Percentiles rank a stretch among this genome's conserved stretches.
phyloP scores from a whole-genome alignment of 495 filamentous ascomycete genomes.

The Talaromyces trachyspermus region DNA sequence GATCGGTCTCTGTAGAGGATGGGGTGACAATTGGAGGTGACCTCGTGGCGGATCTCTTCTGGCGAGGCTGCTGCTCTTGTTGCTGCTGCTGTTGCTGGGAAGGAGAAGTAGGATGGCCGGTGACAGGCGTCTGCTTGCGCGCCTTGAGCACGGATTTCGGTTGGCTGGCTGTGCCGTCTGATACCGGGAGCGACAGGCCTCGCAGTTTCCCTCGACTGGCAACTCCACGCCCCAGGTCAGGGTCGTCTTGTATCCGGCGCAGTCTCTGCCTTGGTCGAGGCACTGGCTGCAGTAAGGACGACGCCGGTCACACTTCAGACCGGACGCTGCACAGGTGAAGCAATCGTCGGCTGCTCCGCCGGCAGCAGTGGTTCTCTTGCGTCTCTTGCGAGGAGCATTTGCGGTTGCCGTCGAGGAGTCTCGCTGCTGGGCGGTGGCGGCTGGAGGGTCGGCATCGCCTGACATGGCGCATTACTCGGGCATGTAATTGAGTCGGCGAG shows the following conservation, averaged over 20 bases:
- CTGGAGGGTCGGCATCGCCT: neutral
- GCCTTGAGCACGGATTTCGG: neutral
- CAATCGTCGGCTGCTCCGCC: conserved; percentile 92
- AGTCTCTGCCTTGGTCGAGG: conserved; percentile 84
- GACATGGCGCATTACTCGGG: conserved; percentile 9
- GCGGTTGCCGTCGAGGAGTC: conserved; percentile 9
- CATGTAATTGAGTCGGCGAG: no score
- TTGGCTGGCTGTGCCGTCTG: conserved; percentile 17
- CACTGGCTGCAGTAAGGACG: conserved; percentile 95
- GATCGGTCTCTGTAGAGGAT: neutral
- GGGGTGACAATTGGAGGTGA: neutral
- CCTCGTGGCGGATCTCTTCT: neutral
- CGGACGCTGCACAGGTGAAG: conserved; percentile 83
- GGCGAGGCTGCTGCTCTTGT: neutral
- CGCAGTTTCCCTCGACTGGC: conserved; percentile 93
- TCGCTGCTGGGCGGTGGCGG: neutral
- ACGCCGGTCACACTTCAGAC: conserved; percentile 80
- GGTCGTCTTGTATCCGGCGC: conserved; percentile 93
- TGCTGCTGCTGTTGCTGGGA: neutral
- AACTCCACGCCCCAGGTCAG: conserved; percentile 96
- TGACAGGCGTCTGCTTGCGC: conserved; percentile 8
- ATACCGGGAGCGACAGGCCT: conserved; percentile 78
- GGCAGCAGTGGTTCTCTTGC: conserved; percentile 78
- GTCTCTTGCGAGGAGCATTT: conserved; percentile 53
- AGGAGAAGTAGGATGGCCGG: neutral